Evolutionary conservation across 2,329 filamentous ascomycete genomes (phyloP), one percentile per base, ranked within the genome.

Genomic region (Aureobasidium melanogenum): DNA sequence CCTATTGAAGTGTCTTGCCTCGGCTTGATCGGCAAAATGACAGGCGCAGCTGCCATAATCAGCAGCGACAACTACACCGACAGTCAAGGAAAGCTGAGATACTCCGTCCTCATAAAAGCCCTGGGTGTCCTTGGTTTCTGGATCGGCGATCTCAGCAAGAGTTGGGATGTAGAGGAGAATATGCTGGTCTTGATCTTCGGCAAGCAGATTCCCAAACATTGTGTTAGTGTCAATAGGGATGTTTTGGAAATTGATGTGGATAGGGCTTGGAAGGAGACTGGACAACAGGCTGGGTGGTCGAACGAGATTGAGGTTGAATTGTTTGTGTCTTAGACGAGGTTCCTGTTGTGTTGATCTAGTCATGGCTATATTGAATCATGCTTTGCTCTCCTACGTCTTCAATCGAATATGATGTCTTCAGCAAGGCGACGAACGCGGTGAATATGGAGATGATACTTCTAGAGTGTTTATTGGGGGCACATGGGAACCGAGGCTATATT

Each of bases 11-110:
- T 87, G 0, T 75, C 75, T 46, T 78, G 92, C 1, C 73, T 97
- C 0, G 93, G 93, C 0, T 77, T 97, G 1, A 66, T 96, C 3
- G 88, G 83, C 2, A 96, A 97, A 73, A 96, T 97, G 89, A 91
- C 91, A 0, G 93, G 91, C 0, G 85, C 87, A 0, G 91, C 90
- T 1, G 91, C 91, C 0, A 81, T 96, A 8, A 77, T 87, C 1
- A 80, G 78, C 39, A 86, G 78, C n/a, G 79, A 82, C 30, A 80
- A 86, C 47, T 81, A 80, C 36, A 71, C 86, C 66, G 74, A 81
- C 38, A 77, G 80, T 8, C 86, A 84, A 61, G 84, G 85, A 0
- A 77, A 84, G 17, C 75, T 94, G 22, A 74, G 84, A 8, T 74
- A 95, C 14, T 84, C 85, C 67, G 83, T 88, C 1, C 83, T 81